These are phyloP conservation scores for Aspergillus sp. DNA, from an alignment of 2,329 filamentous ascomycete species.

Conservation along the genomic window DNA sequence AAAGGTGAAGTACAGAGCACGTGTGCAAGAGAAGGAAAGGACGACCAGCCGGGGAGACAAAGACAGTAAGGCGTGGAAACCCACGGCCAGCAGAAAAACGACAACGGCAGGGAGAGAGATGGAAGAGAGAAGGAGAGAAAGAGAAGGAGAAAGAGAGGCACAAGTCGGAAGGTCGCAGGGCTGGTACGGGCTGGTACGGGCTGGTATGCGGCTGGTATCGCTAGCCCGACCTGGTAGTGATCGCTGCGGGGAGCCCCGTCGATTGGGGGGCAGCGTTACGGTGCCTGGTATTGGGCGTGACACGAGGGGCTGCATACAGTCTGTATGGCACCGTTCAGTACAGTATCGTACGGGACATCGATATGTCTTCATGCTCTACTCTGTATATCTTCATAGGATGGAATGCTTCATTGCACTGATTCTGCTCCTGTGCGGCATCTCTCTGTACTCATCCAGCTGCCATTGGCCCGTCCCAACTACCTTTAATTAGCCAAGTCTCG, in stretches of 20 bases:
- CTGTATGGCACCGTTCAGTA: too few relatives aligned
- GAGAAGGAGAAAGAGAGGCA: slow-evolving; percentile 3
- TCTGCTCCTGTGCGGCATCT: too few relatives aligned
- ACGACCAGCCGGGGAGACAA: slow-evolving; percentile 22
- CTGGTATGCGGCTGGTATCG: not conserved
- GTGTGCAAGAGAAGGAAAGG: slow-evolving; percentile 23
- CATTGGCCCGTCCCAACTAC: too few relatives aligned
- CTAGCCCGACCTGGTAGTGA: not conserved
- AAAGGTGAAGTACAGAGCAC: slow-evolving; percentile 9
- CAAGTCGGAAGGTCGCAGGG: slow-evolving; percentile 2
- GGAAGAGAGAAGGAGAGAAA: slow-evolving; percentile 4
- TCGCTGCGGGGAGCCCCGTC: not conserved
- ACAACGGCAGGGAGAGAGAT: slow-evolving; percentile 5
- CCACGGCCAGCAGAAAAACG: slow-evolving; percentile 6
- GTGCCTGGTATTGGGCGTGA: not conserved
- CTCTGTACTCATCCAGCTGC: too few relatives aligned
- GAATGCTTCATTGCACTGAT: too few relatives aligned
- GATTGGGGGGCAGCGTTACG: not conserved
- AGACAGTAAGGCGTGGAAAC: slow-evolving; percentile 6
- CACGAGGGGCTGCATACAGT: too few relatives aligned
- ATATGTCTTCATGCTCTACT: too few relatives aligned
- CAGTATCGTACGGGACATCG: too few relatives aligned
- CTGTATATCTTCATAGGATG: too few relatives aligned
- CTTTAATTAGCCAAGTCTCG: too few relatives aligned
- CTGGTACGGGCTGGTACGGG: slow-evolving; percentile 1